Conservation (phyloP, 805 yeast species). For the Wickerhamiella spandovensis region DNA sequence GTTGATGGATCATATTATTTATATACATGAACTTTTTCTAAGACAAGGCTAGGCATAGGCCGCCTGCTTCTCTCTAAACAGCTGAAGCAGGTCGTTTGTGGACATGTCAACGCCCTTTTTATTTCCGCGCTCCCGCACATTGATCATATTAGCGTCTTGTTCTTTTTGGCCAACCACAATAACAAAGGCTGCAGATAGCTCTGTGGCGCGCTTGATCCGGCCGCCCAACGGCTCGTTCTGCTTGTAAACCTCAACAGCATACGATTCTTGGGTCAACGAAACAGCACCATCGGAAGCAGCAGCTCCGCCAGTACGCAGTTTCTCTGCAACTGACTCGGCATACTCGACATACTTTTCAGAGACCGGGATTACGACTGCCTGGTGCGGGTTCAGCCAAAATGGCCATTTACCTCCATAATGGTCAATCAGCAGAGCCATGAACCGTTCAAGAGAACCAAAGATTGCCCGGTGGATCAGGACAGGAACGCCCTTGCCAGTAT, state of each 20-base stretch:
- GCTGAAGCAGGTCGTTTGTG: not conserved
- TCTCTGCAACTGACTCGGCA: constrained; percentile 36
- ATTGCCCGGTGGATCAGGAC: constrained; percentile 95
- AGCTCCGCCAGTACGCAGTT: constrained; percentile 22
- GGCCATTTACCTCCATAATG: constrained; percentile 94
- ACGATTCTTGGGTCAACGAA: constrained; percentile 44
- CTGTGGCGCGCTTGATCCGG: constrained; percentile 66
- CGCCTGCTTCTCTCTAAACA: not conserved
- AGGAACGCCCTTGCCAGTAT: constrained; percentile 44
- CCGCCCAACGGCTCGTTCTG: constrained; percentile 69
- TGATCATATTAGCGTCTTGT: constrained; percentile 40
- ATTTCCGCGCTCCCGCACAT: constrained; percentile 48
- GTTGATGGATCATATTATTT: not conserved
- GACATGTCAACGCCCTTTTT: constrained; percentile 30
- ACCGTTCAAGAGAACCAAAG: constrained; percentile 87
- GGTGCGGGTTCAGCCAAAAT: constrained; percentile 90
- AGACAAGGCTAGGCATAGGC: not conserved
- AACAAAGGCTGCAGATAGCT: constrained; percentile 63
- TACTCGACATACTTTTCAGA: constrained; percentile 44
- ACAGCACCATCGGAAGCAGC: constrained; percentile 30
- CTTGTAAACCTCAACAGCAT: constrained; percentile 61
- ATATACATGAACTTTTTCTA: no score
- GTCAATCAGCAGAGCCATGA: constrained; percentile 79
- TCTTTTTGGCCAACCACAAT: constrained; percentile 85
- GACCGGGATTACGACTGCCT: constrained; percentile 66